These are phyloP conservation scores for Pseudogymnoascus sp. DNA, from an alignment of 2,329 filamentous ascomycete species.

Conservation along the genomic window DNA sequence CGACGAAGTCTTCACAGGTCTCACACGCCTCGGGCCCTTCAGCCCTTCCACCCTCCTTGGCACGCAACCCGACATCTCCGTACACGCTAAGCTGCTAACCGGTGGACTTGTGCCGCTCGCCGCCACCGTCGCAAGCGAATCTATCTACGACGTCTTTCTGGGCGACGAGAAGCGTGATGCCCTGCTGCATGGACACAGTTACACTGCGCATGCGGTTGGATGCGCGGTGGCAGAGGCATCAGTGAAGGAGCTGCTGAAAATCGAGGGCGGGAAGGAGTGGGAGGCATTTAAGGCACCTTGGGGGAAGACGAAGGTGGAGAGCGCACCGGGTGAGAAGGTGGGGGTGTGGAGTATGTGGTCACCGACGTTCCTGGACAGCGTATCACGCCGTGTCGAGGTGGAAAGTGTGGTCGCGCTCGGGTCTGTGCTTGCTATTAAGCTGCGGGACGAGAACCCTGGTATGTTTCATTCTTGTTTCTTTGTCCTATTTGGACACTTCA, in stretches of 20 bases:
- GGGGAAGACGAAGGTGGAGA: conserved; percentile 21
- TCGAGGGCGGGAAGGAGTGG: conserved; percentile 54
- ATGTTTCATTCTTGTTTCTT: conserved; percentile 1
- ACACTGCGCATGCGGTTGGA: conserved; percentile 76
- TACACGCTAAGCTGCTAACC: conserved; percentile 78
- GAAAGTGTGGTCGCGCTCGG: conserved; percentile 66
- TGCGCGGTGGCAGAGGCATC: conserved; percentile 70
- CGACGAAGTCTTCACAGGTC: conserved; percentile 81
- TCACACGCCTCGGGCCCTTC: conserved; percentile 72
- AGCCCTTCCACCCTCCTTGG: conserved; percentile 63
- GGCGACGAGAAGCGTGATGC: conserved; percentile 71
- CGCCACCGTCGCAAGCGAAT: conserved; percentile 65
- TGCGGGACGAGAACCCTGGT: conserved; percentile 35
- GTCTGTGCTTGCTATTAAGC: conserved; percentile 61
- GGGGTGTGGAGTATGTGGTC: conserved; percentile 67
- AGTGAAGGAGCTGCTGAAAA: conserved; percentile 49
- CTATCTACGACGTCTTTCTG: conserved; percentile 65
- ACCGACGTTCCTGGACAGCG: conserved; percentile 45
- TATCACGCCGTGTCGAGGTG: conserved; percentile 52
- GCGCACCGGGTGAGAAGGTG: background rate
- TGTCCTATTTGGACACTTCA: background rate
- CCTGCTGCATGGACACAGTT: conserved; percentile 76
- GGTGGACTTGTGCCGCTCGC: conserved; percentile 73
- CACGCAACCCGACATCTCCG: conserved; percentile 64
- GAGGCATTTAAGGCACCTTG: conserved; percentile 45